Evolutionary conservation across 441 rosid species (phyloP).

Genomic region (Brassica balearica): DNA sequence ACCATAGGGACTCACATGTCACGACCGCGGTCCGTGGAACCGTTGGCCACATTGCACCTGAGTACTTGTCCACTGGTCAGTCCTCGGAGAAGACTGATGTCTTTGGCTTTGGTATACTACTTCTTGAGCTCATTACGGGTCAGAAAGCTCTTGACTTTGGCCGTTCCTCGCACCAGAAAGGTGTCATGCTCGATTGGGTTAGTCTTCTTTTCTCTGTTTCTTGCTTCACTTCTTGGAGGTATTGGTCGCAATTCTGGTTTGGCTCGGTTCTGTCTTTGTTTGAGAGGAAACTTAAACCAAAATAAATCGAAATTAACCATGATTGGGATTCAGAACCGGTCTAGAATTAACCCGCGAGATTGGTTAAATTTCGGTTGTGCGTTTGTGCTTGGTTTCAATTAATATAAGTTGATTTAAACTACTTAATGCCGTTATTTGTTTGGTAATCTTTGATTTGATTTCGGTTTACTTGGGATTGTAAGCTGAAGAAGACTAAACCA

Average conservation of each 20-base stretch:
- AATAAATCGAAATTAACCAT: neutral
- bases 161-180: conserved; percentile 87
- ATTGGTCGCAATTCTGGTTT: neutral
- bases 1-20: conserved; percentile 91
- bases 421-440: neutral
- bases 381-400: neutral
- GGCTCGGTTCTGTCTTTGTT: neutral
- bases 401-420: neutral
- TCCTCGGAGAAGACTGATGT: conserved; percentile 97
- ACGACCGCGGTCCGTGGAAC: conserved; percentile 98
- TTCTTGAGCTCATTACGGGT: conserved; percentile 93
- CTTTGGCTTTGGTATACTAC: conserved; percentile 92
- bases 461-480: neutral
- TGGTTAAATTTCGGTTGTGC: neutral
- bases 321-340: neutral
- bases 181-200: conserved; percentile 98
- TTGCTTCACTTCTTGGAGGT: conserved; percentile 8
- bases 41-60: conserved; percentile 95
- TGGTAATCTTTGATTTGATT: neutral
- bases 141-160: conserved; percentile 94
- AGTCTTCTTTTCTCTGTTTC: conserved; percentile 29
- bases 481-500: neutral
- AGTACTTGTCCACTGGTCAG: conserved; percentile 92
- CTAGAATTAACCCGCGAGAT: neutral
- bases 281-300: neutral